Base-by-base conservation (phyloP, 495 filamentous ascomycete genomes). In the Aspergillus campestris region DNA sequence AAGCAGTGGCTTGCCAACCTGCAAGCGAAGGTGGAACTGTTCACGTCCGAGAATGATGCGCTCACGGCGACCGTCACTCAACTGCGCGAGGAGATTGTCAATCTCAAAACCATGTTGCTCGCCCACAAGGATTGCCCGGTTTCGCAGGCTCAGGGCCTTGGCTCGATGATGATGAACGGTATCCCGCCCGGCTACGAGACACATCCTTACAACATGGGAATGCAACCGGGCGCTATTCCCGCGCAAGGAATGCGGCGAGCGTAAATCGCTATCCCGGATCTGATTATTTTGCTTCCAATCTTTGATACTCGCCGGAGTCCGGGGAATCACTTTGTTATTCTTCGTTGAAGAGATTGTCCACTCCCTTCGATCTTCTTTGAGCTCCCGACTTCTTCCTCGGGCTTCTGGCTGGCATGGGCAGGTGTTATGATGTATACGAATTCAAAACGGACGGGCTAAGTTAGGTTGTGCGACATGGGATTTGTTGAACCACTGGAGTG, bases 1-100 rank as follows among this genome's bases (percentile, higher is more conserved):
- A 98, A 98, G 72, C 92, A 97, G 61, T 98, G 92, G 92, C 80
- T 98, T 36, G 86, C 87, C 11, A 98, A 95, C 59, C 77, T 98
- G 3, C 92, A 98, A 64, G 78, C 77, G 15, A 98, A 98, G 64
- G 92, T 97, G 28, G 92, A 98, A 58, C 67, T 95, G 35, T 97
- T 86, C 58, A 87, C 80, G 33, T 80, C 73, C 4, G 92, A 98
- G 69, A 97, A 97, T 53, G 92, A 98, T 55, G 80, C 79, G 5
- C 76, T 98, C 40, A 86, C 83, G 13, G 74, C 80, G 6, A 88
- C 90, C 38, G 89, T 97, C 43, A 79, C 84, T 24, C 75, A 82
- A 47, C 70, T 98, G 1, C 80, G 91, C 31, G 92, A 97, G 61
- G 92, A 98, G 58, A 86, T 98, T 42, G 89, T 97, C 51, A 90